phyloP scores from a whole-genome alignment of 331 rosid genomes.

The Saraca asoca region DNA sequence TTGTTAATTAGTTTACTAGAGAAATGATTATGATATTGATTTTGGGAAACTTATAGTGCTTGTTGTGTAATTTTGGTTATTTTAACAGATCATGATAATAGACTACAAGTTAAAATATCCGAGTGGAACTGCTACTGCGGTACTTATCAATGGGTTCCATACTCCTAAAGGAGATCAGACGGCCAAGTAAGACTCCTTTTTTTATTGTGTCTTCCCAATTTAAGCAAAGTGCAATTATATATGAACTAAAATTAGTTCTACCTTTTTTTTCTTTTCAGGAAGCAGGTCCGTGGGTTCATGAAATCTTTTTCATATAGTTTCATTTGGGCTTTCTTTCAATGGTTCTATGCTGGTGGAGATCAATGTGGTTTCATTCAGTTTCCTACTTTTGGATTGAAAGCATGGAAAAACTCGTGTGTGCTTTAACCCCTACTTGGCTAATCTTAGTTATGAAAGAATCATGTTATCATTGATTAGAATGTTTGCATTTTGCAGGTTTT shows the following conservation, averaged over 20 bases:
- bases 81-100: constrained; percentile 83
- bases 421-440: constrained; percentile 15
- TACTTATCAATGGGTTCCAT: constrained; percentile 94
- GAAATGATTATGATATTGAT: constrained; percentile 1
- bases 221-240: constrained; percentile 22
- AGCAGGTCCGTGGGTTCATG: constrained; percentile 84
- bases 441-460: constrained; percentile 23
- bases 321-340: constrained; percentile 87
- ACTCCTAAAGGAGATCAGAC: constrained; percentile 79
- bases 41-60: not conserved
- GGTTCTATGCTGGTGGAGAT: constrained; percentile 92
- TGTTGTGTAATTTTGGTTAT: constrained; percentile 35
- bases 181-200: constrained; percentile 69
- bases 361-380: constrained; percentile 84
- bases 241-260: constrained; percentile 35
- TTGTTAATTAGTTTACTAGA: not conserved
- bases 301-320: constrained; percentile 74
- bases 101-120: constrained; percentile 89
- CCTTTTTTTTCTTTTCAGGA: constrained; percentile 54
- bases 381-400: constrained; percentile 91
- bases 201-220: constrained; percentile 1
- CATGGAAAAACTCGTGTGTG: constrained; percentile 82
- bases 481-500: constrained; percentile 67
- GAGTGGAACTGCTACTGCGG: constrained; percentile 99
- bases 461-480: constrained; percentile 28